Evolutionary conservation across 345 rosid genomes (phyloP).

Genomic region (Durio zibethinus): DNA sequence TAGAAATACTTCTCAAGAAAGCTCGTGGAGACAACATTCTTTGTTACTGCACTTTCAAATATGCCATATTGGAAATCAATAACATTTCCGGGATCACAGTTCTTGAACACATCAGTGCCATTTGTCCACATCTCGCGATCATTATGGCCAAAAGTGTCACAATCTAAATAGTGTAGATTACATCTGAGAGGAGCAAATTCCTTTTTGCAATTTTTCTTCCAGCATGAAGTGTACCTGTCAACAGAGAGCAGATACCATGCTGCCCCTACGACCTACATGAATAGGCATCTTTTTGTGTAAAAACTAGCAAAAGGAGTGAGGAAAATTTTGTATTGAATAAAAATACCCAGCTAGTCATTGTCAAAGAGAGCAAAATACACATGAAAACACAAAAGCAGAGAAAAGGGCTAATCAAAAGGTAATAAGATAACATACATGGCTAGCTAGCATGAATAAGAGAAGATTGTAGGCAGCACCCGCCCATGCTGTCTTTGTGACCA

Average conservation of each 20-base stretch:
- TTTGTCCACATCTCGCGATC: conserved; percentile 50
- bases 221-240: conserved; percentile 77
- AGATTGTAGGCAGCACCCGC: conserved; percentile 96
- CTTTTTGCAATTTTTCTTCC: conserved; percentile 57
- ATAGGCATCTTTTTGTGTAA: conserved; percentile 1
- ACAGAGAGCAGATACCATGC: conserved; percentile 80
- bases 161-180: conserved; percentile 49
- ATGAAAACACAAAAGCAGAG: neutral
- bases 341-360: neutral
- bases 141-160: conserved; percentile 32
- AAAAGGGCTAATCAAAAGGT: neutral
- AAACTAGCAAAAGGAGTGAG: neutral
- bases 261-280: conserved; percentile 70
- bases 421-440: conserved; percentile 59
- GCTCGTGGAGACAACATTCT: conserved; percentile 44
- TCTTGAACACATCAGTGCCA: conserved; percentile 51
- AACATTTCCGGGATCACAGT: conserved; percentile 43
- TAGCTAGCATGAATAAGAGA: conserved; percentile 73
- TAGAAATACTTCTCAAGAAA: conserved; percentile 72
- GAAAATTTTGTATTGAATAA: neutral
- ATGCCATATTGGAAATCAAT: conserved; percentile 53
- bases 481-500: conserved; percentile 89
- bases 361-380: neutral
- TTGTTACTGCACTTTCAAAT: conserved; percentile 52
- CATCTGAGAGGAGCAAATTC: conserved; percentile 42